Evolutionary conservation across 495 filamentous ascomycete species (phyloP), one percentile per base, ranked within the genome.

Genomic region (Tuber calosporum): DNA sequence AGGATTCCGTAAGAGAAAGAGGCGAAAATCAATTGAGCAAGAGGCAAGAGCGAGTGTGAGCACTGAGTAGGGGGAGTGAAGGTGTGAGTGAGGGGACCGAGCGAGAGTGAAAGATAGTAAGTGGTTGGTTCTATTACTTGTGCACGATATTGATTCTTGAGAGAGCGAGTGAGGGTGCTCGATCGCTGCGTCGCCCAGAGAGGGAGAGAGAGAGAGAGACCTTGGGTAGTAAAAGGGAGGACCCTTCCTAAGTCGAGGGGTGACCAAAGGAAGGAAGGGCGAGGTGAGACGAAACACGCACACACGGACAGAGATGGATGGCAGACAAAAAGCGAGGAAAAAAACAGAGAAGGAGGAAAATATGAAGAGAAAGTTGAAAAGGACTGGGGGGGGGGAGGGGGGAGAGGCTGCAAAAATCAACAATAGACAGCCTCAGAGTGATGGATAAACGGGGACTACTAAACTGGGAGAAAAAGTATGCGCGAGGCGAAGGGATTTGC

Each of bases 281-380:
- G 66, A 43, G 66, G 74, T 77, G 76, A 78, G 76, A 78, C 76
- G 76, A 78, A 77, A 78, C 75, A 77, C 69, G 67, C 72, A 58
- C 53, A 77, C 74, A 58, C 70, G 71, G 39, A 11, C 72, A 70
- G 45, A 62, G 53, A 62, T n/a, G n/a, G 53, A 62, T 62, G 53
- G n/a, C 53, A 73, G 66, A 73, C 40, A 68, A 67, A 77, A 68
- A 40, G 43, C 72, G 40, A 73, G 68, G 76, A 37, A 72, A 72
- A 58, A 68, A 73, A 70, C 67, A 68, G 74, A 72, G 75, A 62
- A 45, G 74, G 66, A 15, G 68, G 74, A 71, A 68, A 73, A 78
- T 43, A 70, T 71, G 67, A 68, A 36, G 76, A 69, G 66, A 72
- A 74, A 42, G 69, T 69, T 62, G 58, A 43, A 43, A 74, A 17